Evolutionary conservation across 139 green algal species (phyloP), one percentile per base, ranked within the genome.

Genomic region (Klebsormidium nitens): DNA sequence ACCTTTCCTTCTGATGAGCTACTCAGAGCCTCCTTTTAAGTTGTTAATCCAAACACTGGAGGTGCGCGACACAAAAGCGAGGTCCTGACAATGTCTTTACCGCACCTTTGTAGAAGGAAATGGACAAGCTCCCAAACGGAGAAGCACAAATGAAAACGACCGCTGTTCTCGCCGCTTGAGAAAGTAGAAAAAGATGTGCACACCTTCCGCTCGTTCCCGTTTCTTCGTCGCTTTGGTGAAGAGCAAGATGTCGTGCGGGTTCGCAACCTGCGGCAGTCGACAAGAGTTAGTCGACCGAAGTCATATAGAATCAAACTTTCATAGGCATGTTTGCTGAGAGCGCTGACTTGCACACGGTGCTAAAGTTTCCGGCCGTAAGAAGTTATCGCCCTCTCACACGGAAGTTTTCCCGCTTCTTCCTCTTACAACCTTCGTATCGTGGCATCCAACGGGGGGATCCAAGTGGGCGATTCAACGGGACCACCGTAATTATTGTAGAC

Each of bases 241-340:
- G 17, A 91, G 71, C 32, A 99, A 71, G 23, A 99, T 88, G 74
- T 98, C 93, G 36, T 95, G 81, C 0, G 93, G 92, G 80, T 98
- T 98, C 66, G 93, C 93, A 50, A 98, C 72, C 71, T 78, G 71
- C 28, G n/a, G n/a, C n/a, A n/a, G n/a, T n/a, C n/a, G n/a, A n/a
- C n/a, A n/a, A n/a, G n/a, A n/a, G n/a, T n/a, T n/a, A n/a, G n/a
- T n/a, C n/a, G n/a, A n/a, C n/a, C n/a, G n/a, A n/a, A n/a, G n/a
- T n/a, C n/a, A n/a, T n/a, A n/a, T n/a, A n/a, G n/a, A n/a, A n/a
- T n/a, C n/a, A n/a, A n/a, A n/a, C n/a, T n/a, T n/a, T n/a, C n/a
- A n/a, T n/a, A n/a, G n/a, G n/a, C n/a, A n/a, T n/a, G n/a, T n/a
- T n/a, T n/a, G n/a, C n/a, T n/a, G n/a, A n/a, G n/a, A n/a, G n/a